Percentiles rank a stretch among this genome's conserved stretches.
Evolutionary conservation across 2,329 filamentous ascomycete genomes (phyloP).

Genomic region (Nothophoma quercina): DNA sequence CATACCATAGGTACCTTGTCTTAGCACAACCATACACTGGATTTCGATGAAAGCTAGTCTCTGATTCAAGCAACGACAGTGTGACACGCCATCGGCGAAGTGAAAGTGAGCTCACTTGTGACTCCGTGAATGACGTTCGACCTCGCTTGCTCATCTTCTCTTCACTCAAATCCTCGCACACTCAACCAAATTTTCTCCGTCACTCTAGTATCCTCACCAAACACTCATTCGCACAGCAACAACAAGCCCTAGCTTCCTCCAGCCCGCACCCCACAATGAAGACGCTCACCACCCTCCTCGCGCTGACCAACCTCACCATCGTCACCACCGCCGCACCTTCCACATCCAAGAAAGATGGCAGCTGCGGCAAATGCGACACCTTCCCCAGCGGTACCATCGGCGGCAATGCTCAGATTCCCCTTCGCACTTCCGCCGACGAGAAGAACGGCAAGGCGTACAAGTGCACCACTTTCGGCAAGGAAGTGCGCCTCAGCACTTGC

Average conservation of each 20-base stretch:
- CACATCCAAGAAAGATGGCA: background rate
- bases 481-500: conserved; percentile 5
- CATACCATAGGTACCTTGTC: too few relatives aligned
- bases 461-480: conserved; percentile 6
- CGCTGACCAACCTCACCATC: background rate
- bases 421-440: background rate
- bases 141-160: background rate
- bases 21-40: too few relatives aligned
- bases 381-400: background rate
- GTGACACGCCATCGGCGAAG: too few relatives aligned
- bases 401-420: conserved; percentile 9
- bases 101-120: too few relatives aligned
- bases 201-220: too few relatives aligned
- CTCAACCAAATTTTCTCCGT: background rate
- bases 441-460: conserved; percentile 3
- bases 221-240: too few relatives aligned
- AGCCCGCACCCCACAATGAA: background rate
- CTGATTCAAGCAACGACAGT: too few relatives aligned
- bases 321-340: background rate
- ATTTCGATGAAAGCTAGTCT: too few relatives aligned
- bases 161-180: background rate
- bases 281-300: background rate
- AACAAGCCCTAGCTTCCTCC: background rate
- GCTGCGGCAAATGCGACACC: conserved; percentile 11
- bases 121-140: too few relatives aligned